Conservation (phyloP, 2,329 filamentous ascomycete species). For the Dryadomyces quercivorus region DNA sequence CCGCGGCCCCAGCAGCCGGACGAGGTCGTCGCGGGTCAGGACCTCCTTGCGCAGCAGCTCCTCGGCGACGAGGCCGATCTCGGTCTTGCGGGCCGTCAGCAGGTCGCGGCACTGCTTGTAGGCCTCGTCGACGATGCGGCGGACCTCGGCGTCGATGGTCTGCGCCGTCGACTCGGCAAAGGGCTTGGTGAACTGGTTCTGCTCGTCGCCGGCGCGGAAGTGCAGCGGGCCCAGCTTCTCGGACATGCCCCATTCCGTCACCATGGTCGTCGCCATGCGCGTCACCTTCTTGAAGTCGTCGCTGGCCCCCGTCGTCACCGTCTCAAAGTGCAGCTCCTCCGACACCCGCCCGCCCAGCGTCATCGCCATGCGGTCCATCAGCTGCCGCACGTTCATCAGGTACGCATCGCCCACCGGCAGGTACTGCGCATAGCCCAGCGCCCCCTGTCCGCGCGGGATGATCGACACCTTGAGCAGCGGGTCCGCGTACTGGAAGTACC, state of each 20-base stretch:
- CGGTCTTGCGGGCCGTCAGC: conserved; percentile 71
- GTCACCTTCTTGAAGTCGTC: conserved; percentile 99
- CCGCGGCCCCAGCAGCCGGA: conserved; percentile 71
- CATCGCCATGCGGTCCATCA: conserved; percentile 99
- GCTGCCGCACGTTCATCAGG: conserved; percentile 86
- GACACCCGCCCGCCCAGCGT: conserved; percentile 89
- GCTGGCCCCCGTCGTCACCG: conserved; percentile 85
- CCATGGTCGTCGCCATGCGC: conserved; percentile 90
- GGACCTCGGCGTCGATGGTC: conserved; percentile 83
- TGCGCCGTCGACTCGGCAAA: conserved; percentile 92
- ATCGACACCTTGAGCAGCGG: conserved; percentile 97
- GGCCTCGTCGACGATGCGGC: conserved; percentile 81
- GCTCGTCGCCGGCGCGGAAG: conserved; percentile 59
- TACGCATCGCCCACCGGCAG: conserved; percentile 86
- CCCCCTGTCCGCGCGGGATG: conserved; percentile 88
- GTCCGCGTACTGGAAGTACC: conserved; percentile 95
- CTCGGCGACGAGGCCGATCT: conserved; percentile 83
- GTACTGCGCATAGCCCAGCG: conserved; percentile 93
- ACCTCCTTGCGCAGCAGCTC: conserved; percentile 89
- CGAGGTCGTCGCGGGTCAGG: conserved; percentile 81
- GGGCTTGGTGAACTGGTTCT: conserved; percentile 79
- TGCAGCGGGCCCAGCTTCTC: conserved; percentile 85
- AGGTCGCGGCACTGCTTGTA: conserved; percentile 84
- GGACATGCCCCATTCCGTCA: conserved; percentile 99
- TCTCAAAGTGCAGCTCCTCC: conserved; percentile 93